Evolutionary conservation across 768 basidiomycete genomes (phyloP), one percentile per base, ranked within the genome.

Genomic region (Hygrocybe coccinea): DNA sequence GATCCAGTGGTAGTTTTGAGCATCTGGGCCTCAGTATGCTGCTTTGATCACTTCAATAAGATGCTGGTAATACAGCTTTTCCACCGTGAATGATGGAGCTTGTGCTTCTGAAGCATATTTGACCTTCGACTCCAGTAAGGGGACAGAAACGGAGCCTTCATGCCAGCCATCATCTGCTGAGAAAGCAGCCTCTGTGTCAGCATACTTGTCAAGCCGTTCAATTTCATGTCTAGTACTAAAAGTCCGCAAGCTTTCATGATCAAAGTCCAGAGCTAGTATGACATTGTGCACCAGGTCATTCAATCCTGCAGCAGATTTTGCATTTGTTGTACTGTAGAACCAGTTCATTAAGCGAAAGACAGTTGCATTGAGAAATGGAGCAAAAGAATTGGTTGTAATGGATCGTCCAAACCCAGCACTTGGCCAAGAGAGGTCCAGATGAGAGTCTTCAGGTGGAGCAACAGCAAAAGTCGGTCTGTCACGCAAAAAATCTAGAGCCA

Each of bases 331-430:
- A 66, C 64, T 1, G 56, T 58, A 71, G 5, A 65, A 63, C 72
- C 73, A 74, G 17, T 60, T 35, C 60, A 70, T 60, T 9, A 69
- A 66, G 0, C 64, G 61, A 24, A 61, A 67, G 11, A 66, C 55
- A 0, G 70, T 61, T 6, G 61, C 62, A 56, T 61, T 66, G 0
- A 63, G 43, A 39, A 70, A 69, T 5, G 64, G 64, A 5, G 59
- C 47, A 21, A 59, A 64, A 12, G 11, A 15, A 41, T 53, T 41
- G 29, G 29, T 29, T 29, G 29, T 29, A 29, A 29, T 29, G 29
- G 29, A 29, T 29, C 29, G 29, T 8, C 29, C 29, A 8, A 29
- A 29, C 8, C 29, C 29, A 29, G 29, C 29, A 29, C 29, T 29
- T 29, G 29, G 29, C 29, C 29, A 8, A 29, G 29, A 29, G 29